These are phyloP conservation scores for Syzygium grande DNA, from an alignment of 345 rosid genomes.

Conservation along the genomic window DNA sequence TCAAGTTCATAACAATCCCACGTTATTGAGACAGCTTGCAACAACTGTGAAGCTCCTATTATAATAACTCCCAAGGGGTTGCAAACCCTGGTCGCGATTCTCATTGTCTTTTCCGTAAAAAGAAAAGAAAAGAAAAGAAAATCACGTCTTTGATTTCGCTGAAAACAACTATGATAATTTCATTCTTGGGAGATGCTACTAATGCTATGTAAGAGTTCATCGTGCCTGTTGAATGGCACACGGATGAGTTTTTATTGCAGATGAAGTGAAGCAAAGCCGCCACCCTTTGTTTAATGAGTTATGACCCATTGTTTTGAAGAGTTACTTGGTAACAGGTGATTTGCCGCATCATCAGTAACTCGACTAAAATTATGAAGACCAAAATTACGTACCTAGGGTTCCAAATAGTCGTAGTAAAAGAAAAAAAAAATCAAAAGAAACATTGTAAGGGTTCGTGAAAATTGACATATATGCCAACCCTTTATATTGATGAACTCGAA, in stretches of 20 bases:
- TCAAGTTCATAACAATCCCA: background rate
- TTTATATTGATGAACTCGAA: background rate
- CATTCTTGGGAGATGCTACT: background rate
- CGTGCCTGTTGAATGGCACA: background rate
- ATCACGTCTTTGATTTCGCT: background rate
- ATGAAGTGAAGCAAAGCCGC: background rate
- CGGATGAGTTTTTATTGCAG: background rate
- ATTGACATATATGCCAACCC: background rate
- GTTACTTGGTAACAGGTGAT: background rate
- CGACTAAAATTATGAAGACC: background rate
- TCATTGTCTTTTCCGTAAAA: background rate
- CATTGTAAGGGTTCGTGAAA: background rate
- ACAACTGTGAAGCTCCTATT: background rate
- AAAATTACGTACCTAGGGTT: background rate
- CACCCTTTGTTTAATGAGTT: background rate
- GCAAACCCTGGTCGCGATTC: background rate
- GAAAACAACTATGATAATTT: background rate
- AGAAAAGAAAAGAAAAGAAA: background rate
- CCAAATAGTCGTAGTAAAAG: background rate
- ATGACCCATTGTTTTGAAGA: background rate
- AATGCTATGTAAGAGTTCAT: background rate
- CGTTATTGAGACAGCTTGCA: background rate
- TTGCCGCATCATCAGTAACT: background rate
- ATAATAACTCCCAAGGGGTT: background rate
- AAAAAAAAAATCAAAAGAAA: background rate